Percentiles rank a stretch among this genome's conserved stretches.
Conservation (phyloP, 163 green algal species). For the Prototheca cutis region DNA sequence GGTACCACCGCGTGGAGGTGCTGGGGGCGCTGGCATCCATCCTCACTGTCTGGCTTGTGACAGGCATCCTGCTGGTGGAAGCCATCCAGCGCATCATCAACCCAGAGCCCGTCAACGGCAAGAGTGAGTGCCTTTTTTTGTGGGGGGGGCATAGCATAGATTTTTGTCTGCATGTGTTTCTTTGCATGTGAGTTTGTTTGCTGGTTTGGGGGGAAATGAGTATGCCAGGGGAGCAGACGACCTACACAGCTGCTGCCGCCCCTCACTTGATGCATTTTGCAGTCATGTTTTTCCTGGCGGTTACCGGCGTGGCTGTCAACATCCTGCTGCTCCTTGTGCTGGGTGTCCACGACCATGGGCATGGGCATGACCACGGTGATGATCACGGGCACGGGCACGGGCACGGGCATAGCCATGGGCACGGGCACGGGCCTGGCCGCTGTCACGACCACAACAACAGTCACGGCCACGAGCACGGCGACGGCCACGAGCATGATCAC, state of each 20-base stretch:
- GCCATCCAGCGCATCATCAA: slow-evolving; percentile 65
- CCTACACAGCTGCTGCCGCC: no score
- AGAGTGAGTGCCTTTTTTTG: slow-evolving; percentile 19
- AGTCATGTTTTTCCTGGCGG: slow-evolving; percentile 85
- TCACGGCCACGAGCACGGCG: slow-evolving; percentile 5
- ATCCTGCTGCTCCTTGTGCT: slow-evolving; percentile 63
- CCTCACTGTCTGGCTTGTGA: slow-evolving; percentile 77
- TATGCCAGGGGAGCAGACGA: no score
- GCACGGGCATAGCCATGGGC: slow-evolving; percentile 3
- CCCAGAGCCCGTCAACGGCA: slow-evolving; percentile 61
- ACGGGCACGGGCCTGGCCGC: slow-evolving; percentile 4
- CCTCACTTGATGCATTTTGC: slow-evolving; percentile 4
- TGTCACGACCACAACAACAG: neutral
- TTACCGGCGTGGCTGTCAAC: slow-evolving; percentile 76
- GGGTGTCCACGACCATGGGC: slow-evolving; percentile 36
- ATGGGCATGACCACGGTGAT: slow-evolving; percentile 12
- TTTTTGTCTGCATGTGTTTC: neutral
- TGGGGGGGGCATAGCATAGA: neutral
- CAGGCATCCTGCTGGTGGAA: slow-evolving; percentile 78
- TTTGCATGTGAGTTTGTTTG: no score
- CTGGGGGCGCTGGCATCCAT: slow-evolving; percentile 76
- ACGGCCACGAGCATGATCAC: slow-evolving; percentile 5
- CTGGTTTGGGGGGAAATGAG: no score
- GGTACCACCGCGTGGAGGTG: slow-evolving; percentile 43
- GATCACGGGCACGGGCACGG: slow-evolving; percentile 4